A percentile compares a stretch with the other conserved stretches of the same genome.
phyloP scores from a whole-genome alignment of 2,329 filamentous ascomycete genomes.

The Hypoxylon sp. region DNA sequence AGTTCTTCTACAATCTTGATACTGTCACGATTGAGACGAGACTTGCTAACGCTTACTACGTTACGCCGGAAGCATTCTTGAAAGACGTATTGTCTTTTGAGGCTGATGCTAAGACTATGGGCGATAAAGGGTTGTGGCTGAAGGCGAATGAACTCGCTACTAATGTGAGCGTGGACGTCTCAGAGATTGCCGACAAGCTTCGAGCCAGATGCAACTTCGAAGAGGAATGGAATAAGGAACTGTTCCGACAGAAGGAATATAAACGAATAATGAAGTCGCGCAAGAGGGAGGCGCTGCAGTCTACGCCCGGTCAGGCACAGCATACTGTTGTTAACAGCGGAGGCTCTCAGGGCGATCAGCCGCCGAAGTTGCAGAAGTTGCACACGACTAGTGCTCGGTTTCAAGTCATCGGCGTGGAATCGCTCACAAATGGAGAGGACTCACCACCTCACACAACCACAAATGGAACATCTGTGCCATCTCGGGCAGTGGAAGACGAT shows the following conservation, averaged over 20 bases:
- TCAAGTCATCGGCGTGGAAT: constrained; percentile 70
- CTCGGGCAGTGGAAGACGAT: constrained; percentile 67
- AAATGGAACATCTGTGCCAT: constrained; percentile 70
- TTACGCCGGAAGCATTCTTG: constrained; percentile 89
- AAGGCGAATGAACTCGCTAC: constrained; percentile 92
- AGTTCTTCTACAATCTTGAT: constrained; percentile 96
- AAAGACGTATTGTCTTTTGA: constrained; percentile 87
- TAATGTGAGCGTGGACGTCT: constrained; percentile 95
- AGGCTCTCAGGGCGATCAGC: constrained; percentile 62
- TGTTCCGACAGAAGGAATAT: constrained; percentile 71
- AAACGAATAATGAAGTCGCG: constrained; percentile 70
- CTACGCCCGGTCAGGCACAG: constrained; percentile 64
- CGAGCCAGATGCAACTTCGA: constrained; percentile 80
- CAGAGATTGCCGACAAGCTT: constrained; percentile 78
- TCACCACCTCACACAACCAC: constrained; percentile 59
- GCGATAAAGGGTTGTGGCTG: constrained; percentile 85
- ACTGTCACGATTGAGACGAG: constrained; percentile 94
- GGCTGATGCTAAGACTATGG: constrained; percentile 85
- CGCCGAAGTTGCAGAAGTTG: constrained; percentile 63
- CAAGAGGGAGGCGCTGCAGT: constrained; percentile 75
- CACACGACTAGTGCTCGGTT: constrained; percentile 66
- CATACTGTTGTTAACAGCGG: constrained; percentile 67
- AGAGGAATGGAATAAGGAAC: constrained; percentile 80
- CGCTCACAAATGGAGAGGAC: constrained; percentile 69
- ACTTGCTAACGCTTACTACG: constrained; percentile 97